Conservation (phyloP, 1,284 basidiomycete genomes). For the Exsudoporus floridanus region DNA sequence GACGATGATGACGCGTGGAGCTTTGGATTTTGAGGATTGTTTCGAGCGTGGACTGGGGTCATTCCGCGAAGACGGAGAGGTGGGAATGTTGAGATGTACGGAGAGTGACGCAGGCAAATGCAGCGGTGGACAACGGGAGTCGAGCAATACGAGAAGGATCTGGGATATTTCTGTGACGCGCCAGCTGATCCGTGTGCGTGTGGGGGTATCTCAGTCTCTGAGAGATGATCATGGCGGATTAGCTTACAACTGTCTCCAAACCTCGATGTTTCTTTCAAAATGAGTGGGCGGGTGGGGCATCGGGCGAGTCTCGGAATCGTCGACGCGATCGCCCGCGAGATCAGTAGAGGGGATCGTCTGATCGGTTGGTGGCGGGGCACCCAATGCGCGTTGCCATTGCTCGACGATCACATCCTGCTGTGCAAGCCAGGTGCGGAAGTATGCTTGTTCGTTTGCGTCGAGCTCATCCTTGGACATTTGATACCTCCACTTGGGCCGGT, state of each 20-base stretch:
- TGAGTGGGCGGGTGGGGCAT: constrained; percentile 71
- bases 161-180: constrained; percentile 84
- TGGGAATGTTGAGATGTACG: constrained; percentile 41
- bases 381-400: constrained; percentile 47
- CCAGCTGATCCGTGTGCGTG: constrained; percentile 71
- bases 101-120: constrained; percentile 63
- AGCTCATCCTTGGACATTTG: constrained; percentile 84
- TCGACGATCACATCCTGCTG: constrained; percentile 58
- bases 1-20: constrained; percentile 60
- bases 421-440: constrained; percentile 74
- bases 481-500: constrained; percentile 79
- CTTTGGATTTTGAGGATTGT: constrained; percentile 42
- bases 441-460: constrained; percentile 80
- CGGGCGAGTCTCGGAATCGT: constrained; percentile 20
- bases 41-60: constrained; percentile 2
- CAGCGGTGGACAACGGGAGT: constrained; percentile 79
- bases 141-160: constrained; percentile 81
- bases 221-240: constrained; percentile 2
- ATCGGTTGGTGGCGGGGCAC: constrained; percentile 1
- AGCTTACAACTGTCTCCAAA: constrained; percentile 86
- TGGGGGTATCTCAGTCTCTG: constrained; percentile 6
- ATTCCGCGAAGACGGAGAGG: constrained; percentile 1
- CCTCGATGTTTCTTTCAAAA: constrained; percentile 88
- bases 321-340: constrained; percentile 5
- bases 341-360: constrained; percentile 2